Conservation (phyloP, 176 grass and related monocot species). For the Lolium multiflorum region DNA sequence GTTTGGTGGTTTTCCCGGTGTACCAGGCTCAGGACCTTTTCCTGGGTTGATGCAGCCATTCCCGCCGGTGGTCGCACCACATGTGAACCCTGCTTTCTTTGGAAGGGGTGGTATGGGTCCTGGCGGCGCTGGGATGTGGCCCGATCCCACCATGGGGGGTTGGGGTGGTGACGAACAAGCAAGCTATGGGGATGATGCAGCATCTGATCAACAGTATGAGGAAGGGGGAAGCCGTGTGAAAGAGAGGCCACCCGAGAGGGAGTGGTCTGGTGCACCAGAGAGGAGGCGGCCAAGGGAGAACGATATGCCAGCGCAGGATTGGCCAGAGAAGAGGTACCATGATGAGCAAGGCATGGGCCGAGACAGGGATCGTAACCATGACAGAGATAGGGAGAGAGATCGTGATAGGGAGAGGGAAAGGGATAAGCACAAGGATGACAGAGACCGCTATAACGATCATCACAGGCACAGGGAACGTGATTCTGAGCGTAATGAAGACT, state of each 20-base stretch:
- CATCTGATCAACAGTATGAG: constrained; percentile 80
- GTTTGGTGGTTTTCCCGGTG: constrained; percentile 75
- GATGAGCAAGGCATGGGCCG: constrained; percentile 69
- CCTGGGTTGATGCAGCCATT: constrained; percentile 86
- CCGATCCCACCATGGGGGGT: constrained; percentile 72
- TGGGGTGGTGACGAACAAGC: constrained; percentile 86
- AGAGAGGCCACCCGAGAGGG: constrained; percentile 69
- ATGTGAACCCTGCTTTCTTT: constrained; percentile 95
- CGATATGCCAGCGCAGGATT: constrained; percentile 64
- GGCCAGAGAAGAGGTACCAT: constrained; percentile 60
- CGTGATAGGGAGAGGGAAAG: constrained; percentile 65
- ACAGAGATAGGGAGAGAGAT: constrained; percentile 63
- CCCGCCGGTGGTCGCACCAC: constrained; percentile 76
- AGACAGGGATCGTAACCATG: constrained; percentile 62
- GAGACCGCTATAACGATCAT: constrained; percentile 59
- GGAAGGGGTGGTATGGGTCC: constrained; percentile 69
- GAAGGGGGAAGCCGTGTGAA: constrained; percentile 73
- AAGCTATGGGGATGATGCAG: constrained; percentile 86
- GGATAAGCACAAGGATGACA: constrained; percentile 65
- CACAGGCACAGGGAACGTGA: constrained; percentile 70
- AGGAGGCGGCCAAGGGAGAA: constrained; percentile 79
- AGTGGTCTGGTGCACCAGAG: constrained; percentile 71
- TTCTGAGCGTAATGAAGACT: constrained; percentile 65
- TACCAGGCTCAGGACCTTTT: constrained; percentile 64
- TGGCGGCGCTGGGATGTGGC: constrained; percentile 75